Conservation (phyloP, 1,284 basidiomycete genomes). For the Baeospora myosura region DNA sequence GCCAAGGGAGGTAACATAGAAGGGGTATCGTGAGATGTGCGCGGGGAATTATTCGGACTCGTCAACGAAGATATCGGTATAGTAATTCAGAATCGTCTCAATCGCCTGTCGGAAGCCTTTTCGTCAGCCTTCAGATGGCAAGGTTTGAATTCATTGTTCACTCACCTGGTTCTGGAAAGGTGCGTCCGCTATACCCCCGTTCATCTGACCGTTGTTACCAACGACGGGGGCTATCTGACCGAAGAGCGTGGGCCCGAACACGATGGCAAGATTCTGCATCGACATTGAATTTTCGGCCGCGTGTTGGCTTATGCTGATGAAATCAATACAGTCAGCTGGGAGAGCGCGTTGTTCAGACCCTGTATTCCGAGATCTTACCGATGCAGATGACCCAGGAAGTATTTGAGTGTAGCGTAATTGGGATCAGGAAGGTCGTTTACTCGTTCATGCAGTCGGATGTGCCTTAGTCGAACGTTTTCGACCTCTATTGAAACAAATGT, state of each 20-base stretch:
- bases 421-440: constrained; percentile 97
- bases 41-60: constrained; percentile 43
- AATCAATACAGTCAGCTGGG: constrained; percentile 2
- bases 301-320: constrained; percentile 63
- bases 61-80: constrained; percentile 77
- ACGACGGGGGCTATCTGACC: constrained; percentile 35
- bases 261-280: constrained; percentile 89
- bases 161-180: constrained; percentile 45
- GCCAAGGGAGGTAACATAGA: no score
- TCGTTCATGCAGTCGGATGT: constrained; percentile 92
- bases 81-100: constrained; percentile 75
- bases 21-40: no score
- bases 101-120: constrained; percentile 44
- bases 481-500: constrained; percentile 49
- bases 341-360: neutral
- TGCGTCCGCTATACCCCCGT: constrained; percentile 46
- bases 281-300: constrained; percentile 88
- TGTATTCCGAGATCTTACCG: constrained; percentile 39
- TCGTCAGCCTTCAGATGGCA: neutral
- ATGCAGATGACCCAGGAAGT: constrained; percentile 90
- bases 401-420: constrained; percentile 97
- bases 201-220: constrained; percentile 27
- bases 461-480: constrained; percentile 88
- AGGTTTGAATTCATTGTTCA: neutral
- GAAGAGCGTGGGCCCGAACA: constrained; percentile 95